Conservation (phyloP, 441 rosid species). For the Corymbia citriodora region DNA sequence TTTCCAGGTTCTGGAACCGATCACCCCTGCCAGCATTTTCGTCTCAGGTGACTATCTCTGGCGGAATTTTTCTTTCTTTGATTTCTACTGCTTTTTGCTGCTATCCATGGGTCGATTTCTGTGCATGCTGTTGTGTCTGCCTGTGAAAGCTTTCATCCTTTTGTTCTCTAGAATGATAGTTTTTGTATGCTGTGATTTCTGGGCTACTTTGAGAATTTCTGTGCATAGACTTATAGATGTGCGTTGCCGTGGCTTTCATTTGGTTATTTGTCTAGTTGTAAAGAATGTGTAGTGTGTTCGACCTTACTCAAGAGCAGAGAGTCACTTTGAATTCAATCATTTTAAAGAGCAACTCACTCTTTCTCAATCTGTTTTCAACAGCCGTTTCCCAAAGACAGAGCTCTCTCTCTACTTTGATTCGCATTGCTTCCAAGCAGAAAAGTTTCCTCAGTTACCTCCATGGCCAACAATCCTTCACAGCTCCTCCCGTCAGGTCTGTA, state of each 20-base stretch:
- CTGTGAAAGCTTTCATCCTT: background rate
- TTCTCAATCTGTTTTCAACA: background rate
- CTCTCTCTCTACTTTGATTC: background rate
- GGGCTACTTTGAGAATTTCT: background rate
- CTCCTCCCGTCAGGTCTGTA: slow-evolving; percentile 70
- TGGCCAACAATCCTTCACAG: slow-evolving; percentile 94
- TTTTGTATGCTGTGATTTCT: accelerated
- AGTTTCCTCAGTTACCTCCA: slow-evolving; percentile 3
- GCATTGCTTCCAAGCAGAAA: background rate
- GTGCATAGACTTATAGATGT: background rate
- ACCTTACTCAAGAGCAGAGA: background rate
- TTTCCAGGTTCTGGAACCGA: background rate
- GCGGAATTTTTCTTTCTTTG: background rate
- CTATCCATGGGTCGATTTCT: background rate
- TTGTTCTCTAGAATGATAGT: background rate
- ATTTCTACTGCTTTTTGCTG: background rate
- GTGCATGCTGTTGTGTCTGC: background rate
- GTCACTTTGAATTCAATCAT: background rate
- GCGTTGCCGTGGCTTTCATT: background rate
- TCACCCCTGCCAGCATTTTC: accelerated
- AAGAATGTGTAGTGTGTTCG: background rate
- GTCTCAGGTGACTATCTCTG: background rate
- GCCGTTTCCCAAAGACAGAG: background rate
- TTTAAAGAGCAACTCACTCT: background rate
- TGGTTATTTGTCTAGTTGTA: background rate